Evolutionary conservation across 78 protist species (phyloP).

Genomic region (Cavenderia fasciculata): DNA sequence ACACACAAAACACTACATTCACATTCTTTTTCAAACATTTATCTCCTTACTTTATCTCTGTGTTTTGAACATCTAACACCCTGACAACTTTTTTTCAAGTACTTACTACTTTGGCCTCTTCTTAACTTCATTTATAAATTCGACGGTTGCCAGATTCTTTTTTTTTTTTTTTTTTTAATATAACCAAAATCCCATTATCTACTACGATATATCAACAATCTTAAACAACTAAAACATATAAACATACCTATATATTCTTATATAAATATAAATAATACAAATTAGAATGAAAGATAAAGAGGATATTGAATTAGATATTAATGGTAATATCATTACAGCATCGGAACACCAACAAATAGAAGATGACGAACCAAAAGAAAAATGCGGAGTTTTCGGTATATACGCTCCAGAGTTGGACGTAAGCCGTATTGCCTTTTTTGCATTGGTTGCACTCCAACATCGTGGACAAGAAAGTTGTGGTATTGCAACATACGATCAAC

Average conservation of each 20-base stretch:
- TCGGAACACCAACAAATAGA: conserved; percentile 2
- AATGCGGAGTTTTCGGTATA: conserved; percentile 79
- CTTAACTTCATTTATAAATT: too few relatives aligned
- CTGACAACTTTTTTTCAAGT: too few relatives aligned
- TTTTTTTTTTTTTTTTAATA: too few relatives aligned
- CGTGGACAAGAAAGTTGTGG: conserved; percentile 81
- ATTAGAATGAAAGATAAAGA: neutral
- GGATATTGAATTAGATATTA: neutral
- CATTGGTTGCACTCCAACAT: conserved; percentile 78
- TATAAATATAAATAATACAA: neutral
- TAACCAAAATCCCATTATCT: too few relatives aligned
- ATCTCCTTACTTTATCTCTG: too few relatives aligned
- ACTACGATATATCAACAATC: too few relatives aligned
- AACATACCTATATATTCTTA: neutral
- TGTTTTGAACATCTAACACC: too few relatives aligned
- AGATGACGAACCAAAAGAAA: conserved; percentile 68
- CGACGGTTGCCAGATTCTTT: too few relatives aligned
- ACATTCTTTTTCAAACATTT: too few relatives aligned
- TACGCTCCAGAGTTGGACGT: conserved; percentile 77
- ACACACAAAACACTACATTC: too few relatives aligned
- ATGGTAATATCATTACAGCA: neutral
- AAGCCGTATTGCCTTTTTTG: conserved; percentile 65
- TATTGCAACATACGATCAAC: conserved; percentile 70
- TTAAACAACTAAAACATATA: too few relatives aligned
- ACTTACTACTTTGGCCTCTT: too few relatives aligned